phyloP scores from a whole-genome alignment of 495 filamentous ascomycete genomes.

The Penicillium arizonense region DNA sequence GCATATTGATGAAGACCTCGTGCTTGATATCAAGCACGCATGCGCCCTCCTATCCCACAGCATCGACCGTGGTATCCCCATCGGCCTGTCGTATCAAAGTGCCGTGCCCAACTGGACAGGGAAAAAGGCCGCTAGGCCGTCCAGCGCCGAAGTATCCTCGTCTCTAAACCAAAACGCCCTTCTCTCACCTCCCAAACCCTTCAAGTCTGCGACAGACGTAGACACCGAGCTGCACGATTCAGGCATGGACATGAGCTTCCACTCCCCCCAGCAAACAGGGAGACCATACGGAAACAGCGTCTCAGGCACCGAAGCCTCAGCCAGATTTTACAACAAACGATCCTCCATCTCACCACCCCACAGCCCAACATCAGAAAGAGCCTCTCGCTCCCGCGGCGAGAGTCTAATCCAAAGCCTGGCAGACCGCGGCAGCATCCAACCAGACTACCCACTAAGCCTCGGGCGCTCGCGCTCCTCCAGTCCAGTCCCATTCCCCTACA shows the following conservation, averaged over 20 bases:
- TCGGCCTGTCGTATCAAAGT: constrained; percentile 12
- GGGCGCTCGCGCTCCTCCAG: constrained; percentile 18
- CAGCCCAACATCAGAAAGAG: background rate
- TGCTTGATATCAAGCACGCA: constrained; percentile 22
- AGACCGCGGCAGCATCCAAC: constrained; percentile 5
- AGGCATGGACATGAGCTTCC: constrained; percentile 7
- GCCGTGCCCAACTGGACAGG: background rate
- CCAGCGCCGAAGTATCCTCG: background rate
- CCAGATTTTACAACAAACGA: constrained; percentile 20
- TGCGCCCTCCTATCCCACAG: constrained; percentile 24
- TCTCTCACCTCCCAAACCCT: background rate
- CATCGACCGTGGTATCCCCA: constrained; percentile 25
- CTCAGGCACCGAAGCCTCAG: constrained; percentile 1
- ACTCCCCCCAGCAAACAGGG: background rate
- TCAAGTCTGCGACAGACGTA: background rate
- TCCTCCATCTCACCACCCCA: constrained; percentile 7
- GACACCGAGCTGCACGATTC: background rate
- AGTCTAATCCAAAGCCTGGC: constrained; percentile 13
- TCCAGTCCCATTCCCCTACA: constrained; percentile 19
- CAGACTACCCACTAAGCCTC: background rate
- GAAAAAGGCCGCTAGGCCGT: background rate
- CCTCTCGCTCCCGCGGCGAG: constrained; percentile 6
- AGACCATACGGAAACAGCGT: constrained; percentile 2
- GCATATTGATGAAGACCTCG: constrained; percentile 18
- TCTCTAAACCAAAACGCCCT: background rate